Evolutionary conservation across 208 protist species (phyloP), one percentile per base, ranked within the genome.

Genomic region (Tetramitus jugosus): DNA sequence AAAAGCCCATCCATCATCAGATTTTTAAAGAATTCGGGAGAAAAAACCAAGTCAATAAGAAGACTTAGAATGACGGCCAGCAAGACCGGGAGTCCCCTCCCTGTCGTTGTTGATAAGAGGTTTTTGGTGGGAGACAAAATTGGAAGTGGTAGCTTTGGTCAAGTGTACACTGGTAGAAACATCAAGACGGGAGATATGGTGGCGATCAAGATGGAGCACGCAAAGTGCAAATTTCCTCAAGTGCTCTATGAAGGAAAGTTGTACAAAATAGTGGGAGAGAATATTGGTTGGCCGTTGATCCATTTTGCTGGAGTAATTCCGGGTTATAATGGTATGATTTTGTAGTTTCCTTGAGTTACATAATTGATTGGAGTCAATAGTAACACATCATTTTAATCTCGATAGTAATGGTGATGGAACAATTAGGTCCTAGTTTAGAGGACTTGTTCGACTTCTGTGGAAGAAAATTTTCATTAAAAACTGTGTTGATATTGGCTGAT

Each of bases 171-270:
- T 43, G 62, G 45, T 49, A 89, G 81, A 42, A 86, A 88, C 53
- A 85, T 88, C 26, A 69, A 60, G 0, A 95, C 89, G 0, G 86
- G 86, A 46, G 90, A 94, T 60, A 84, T 87, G 26, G 90, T 95
- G 6, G 92, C 92, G 65, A 92, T 95, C 79, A 95, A 96, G 82
- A 83, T 94, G 14, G 92, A 96, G 81, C 87, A 89, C 37, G 84
- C 86, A 35, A 91, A 92, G 80, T 92, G 91, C 13, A 86, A 90
- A 10, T 91, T 95, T 80, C 91, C 92, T 37, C 92, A 96, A 86
- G 86, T 96, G 26, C 89, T 89, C 8, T 93, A 91, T 83, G 92
- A 96, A 83, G 87, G 91, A 10, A 82, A 91, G n/a, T 74, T 74
- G 23, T 10, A 62, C 3, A 68, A 69, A 53, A 13, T 69, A 23